phyloP scores from a whole-genome alignment of 1,284 basidiomycete genomes.

The Naganishia albida region DNA sequence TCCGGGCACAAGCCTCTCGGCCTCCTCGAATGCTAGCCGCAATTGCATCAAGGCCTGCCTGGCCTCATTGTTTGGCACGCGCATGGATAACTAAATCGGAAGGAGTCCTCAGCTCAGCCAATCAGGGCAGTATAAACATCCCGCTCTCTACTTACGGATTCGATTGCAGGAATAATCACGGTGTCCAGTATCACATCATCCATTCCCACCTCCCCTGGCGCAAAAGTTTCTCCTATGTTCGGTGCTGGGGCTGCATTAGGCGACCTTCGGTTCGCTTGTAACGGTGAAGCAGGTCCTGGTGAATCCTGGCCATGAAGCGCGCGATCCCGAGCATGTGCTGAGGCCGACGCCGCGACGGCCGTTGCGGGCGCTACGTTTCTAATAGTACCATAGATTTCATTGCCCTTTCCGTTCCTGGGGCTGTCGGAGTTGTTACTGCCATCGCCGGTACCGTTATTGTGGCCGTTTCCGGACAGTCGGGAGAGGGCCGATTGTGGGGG shows the following conservation, averaged over 20 bases:
- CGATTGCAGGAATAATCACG: conserved; percentile 89
- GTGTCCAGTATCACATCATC: conserved; percentile 89
- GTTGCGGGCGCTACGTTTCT: conserved; percentile 32
- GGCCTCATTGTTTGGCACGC: conserved; percentile 83
- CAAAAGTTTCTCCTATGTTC: not conserved
- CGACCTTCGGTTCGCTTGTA: not conserved
- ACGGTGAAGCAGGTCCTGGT: not conserved
- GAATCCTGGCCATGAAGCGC: conserved; percentile 7
- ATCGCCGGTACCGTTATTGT: not conserved
- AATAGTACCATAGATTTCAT: conserved; percentile 39
- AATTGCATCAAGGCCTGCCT: conserved; percentile 77
- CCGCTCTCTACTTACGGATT: conserved; percentile 66
- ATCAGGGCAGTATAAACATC: not conserved
- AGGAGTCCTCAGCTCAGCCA: conserved; percentile 33
- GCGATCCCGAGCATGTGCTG: conserved; percentile 15
- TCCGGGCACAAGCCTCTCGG: conserved; percentile 69
- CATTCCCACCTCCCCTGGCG: conserved; percentile 58
- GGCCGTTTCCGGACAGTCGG: not conserved
- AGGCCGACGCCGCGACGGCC: conserved; percentile 1
- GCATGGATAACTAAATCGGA: conserved; percentile 73
- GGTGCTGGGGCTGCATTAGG: not conserved
- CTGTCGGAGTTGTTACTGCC: not conserved
- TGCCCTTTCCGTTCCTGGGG: conserved; percentile 25
- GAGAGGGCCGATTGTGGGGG: not conserved
- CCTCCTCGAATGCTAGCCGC: conserved; percentile 85